Percentiles rank a stretch among this genome's conserved stretches.
Conservation (phyloP, 208 protist species). For the Leishmania aethiopica region DNA sequence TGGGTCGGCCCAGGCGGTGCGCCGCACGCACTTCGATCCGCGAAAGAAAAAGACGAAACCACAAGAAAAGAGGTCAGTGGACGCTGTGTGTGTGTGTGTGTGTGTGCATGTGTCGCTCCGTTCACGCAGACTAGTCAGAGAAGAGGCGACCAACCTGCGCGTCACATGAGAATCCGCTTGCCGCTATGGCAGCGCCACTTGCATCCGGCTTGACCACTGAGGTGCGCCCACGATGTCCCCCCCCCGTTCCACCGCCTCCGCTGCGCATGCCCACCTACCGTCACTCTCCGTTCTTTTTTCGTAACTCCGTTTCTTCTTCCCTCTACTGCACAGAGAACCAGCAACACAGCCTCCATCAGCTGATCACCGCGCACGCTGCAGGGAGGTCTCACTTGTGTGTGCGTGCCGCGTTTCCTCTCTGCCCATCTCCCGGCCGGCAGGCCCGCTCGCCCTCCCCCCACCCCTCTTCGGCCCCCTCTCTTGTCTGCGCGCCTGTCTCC, state of each 20-base stretch:
- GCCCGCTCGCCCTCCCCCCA: background rate
- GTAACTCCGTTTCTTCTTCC: background rate
- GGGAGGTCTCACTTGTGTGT: background rate
- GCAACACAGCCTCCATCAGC: background rate
- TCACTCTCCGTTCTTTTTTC: background rate
- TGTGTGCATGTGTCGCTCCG: background rate
- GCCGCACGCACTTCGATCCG: too few species aligned
- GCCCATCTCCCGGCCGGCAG: background rate
- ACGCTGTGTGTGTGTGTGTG: background rate
- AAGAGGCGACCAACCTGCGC: background rate
- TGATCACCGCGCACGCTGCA: background rate
- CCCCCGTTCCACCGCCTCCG: background rate
- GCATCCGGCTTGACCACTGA: background rate
- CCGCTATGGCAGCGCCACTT: background rate
- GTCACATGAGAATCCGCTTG: background rate
- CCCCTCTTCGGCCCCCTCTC: background rate
- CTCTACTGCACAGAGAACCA: background rate
- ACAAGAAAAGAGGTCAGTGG: background rate
- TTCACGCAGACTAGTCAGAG: background rate
- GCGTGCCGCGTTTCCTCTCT: background rate
- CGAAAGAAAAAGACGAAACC: too few species aligned
- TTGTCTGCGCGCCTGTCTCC: background rate
- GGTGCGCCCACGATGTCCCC: background rate
- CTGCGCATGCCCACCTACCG: background rate
- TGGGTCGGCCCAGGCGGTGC: too few species aligned